phyloP scores from a whole-genome alignment of 176 grass and related monocot genomes.

The Rhipidocladum racemiflorum region DNA sequence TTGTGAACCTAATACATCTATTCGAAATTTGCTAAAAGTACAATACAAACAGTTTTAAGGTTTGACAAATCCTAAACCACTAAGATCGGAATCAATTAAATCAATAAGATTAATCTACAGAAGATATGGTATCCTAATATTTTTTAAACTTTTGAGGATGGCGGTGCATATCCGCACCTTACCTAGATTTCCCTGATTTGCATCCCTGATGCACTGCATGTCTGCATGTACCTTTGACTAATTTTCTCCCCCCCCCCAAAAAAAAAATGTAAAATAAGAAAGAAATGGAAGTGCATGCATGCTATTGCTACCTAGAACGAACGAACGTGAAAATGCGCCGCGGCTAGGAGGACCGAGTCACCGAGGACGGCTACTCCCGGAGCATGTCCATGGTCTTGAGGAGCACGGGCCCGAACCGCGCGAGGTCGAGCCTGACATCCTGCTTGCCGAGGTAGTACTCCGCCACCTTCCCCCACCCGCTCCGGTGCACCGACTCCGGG shows the following conservation, averaged over 20 bases:
- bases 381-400: slow-evolving; percentile 60
- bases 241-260: neutral
- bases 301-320: neutral
- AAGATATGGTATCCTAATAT: too few relatives aligned
- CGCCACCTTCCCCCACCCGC: slow-evolving; percentile 64
- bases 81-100: too few relatives aligned
- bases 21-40: too few relatives aligned
- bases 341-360: neutral
- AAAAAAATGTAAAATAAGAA: neutral
- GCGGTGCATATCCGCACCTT: too few relatives aligned
- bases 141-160: too few relatives aligned
- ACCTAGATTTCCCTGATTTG: too few relatives aligned
- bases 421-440: slow-evolving; percentile 63
- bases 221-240: slow-evolving; percentile 2
- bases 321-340: neutral
- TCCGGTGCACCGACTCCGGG: slow-evolving; percentile 53
- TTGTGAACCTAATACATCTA: too few relatives aligned
- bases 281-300: neutral
- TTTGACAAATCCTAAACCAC: too few relatives aligned
- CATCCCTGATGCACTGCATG: too few relatives aligned
- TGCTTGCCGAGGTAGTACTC: slow-evolving; percentile 78
- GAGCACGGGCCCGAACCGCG: slow-evolving; percentile 58
- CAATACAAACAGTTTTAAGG: too few relatives aligned
- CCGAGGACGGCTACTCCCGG: slow-evolving; percentile 7
- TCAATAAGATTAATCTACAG: too few relatives aligned